phyloP scores from a whole-genome alignment of 768 basidiomycete genomes.

The Chalciporus chontae region DNA sequence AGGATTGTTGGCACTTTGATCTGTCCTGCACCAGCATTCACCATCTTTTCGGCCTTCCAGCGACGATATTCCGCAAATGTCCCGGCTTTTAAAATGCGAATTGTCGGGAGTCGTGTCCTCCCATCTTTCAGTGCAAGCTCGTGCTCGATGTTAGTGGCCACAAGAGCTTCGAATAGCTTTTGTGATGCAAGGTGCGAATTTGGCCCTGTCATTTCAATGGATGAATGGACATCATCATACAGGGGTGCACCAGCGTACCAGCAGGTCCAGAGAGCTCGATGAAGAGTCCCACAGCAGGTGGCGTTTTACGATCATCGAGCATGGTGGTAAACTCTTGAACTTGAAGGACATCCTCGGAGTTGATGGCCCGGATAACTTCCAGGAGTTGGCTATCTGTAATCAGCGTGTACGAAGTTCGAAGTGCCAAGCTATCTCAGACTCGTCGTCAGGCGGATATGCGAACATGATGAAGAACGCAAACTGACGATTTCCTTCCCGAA shows the following conservation, averaged over 20 bases:
- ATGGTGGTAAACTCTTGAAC: constrained; percentile 17
- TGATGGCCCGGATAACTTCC: background rate
- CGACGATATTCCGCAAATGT: constrained; percentile 18
- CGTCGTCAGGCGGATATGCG: background rate
- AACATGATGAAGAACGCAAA: background rate
- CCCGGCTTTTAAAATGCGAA: constrained; percentile 19
- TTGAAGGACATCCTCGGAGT: constrained; percentile 1
- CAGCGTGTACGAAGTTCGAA: constrained; percentile 2
- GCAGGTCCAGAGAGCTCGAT: constrained; percentile 9
- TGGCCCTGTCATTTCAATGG: constrained; percentile 1
- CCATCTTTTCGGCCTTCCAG: constrained; percentile 6
- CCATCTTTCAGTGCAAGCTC: background rate
- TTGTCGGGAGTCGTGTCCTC: constrained; percentile 13
- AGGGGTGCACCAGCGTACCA: constrained; percentile 2
- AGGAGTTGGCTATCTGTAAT: constrained; percentile 13
- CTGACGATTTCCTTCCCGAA: constrained; percentile 18
- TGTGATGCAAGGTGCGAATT: background rate
- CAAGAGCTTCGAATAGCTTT: constrained; percentile 9
- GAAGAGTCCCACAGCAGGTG: constrained; percentile 10
- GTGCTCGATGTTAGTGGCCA: background rate
- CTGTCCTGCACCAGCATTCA: constrained; percentile 1
- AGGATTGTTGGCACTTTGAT: constrained; percentile 17
- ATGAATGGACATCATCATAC: background rate
- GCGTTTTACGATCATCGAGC: constrained; percentile 10
- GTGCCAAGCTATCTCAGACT: background rate